Base-by-base conservation (phyloP, 2,329 filamentous ascomycete genomes). In the Elsinoe batatas region DNA sequence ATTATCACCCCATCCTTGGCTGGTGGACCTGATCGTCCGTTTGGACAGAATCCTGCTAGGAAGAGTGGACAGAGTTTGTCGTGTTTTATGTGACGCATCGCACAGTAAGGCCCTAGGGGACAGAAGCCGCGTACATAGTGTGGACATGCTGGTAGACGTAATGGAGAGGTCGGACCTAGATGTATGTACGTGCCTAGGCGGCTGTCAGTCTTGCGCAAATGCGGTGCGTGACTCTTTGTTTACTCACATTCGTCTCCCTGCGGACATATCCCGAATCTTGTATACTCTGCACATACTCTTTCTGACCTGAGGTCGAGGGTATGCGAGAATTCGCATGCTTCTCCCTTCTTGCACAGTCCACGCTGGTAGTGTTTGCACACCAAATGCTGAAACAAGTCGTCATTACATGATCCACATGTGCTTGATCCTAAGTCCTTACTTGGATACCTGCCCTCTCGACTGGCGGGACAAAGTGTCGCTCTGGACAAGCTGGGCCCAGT, bases 331-430 rank as follows among this genome's bases (percentile, higher is more conserved):
- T 98, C 93, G 82, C 93, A 98, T 63, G 84, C 82, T 67, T 96
- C 86, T 65, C 91, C 93, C 73, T 97, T 97, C 69, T 98, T 98
- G 78, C 93, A 98, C 17, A 98, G 82, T 0, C 91, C 91, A 61
- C 94, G 88, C 66, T 97, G 83, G 84, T 93, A 97, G 78, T 97
- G 93, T 76, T 98, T 98, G 82, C 93, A 98, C 59, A 98, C 91
- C 13, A 97, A 82, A 56, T 68, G 64, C 26, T 30, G 8, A 30
- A 30, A 8, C 26, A 30, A 8, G 4, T 7, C 8, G 26, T 30
- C 26, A 30, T 3, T 30, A 30, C 26, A 30, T 5, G 2, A 30
- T 30, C 26, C 8, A 7, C 8, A 8, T 5, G 8, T 30, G 26
- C 26, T 30, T 30, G 26, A 30, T 30, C 7, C 7, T 30, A 8